Base-by-base conservation (phyloP, 495 filamentous ascomycete species). In the Aspergillus baeticus region DNA sequence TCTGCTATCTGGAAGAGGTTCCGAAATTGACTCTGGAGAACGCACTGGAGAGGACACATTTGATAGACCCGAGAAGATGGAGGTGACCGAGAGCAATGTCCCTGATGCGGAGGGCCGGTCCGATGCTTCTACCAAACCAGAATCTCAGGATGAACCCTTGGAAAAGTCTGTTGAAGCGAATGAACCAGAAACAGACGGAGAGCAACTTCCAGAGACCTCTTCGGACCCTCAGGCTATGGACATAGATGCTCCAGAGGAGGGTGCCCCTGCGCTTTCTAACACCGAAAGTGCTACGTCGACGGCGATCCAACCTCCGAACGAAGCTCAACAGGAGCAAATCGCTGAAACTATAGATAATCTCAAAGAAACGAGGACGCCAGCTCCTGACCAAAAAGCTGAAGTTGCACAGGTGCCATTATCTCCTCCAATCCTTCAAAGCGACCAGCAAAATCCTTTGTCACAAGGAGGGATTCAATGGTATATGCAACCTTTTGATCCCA, bases 391-490 rank as follows among this genome's bases (percentile, higher is more conserved):
- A 65, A 15, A 63, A 6, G 42, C 29, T 5, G 39, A 50, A 21
- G 15, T 58, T 22, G 66, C 67, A 41, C 57, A 59, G 41, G 50
- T 55, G 18, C 74, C 74, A 33, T 61, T 70, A 35, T 77, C 73
- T n/a, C 79, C 77, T 10, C 59, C 71, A 20, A 79, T 70, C 58
- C 74, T 70, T 29, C 73, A 76, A 47, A 77, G 76, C 29, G 77
- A 84, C 26, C 75, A 82, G 38, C 69, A 77, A 10, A 78, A 84
- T 15, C 74, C 80, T 5, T 71, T 94, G 31, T 77, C 81, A 4
- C 74, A 86, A 45, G 92, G 92, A 43, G 92, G 92, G 11, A 78
- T 93, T 6, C 86, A 88, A 10, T 96, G 92, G 91, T 97, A 95
- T 72, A 84, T 96, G 63, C 78, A 91, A 58, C 81, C 84, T 10